Evolutionary conservation across 371 early-diverging fungal genomes (phyloP), one percentile per base, ranked within the genome.

Genomic region (Mucor plumbeus): DNA sequence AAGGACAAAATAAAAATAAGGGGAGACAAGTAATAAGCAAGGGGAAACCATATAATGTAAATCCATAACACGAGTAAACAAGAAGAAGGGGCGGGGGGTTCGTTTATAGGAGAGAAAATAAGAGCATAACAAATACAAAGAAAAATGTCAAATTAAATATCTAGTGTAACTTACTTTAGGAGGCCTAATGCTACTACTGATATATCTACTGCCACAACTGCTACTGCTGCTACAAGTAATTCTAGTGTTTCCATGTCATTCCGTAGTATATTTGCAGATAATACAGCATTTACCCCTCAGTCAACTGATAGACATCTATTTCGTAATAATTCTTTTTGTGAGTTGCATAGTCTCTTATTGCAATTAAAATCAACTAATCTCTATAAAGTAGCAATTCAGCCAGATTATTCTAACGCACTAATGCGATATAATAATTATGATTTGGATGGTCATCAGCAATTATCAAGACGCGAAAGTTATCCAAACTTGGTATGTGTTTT

Each of bases 401-500:
- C 43, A 44, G 55, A 65, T 5, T 43, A 64, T 33, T 11, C 21
- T 19, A 54, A 55, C 7, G 33, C 50, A 35, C 61, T 60, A 43
- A 59, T 68, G 64, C 50, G 48, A 36, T 38, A 54, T 14, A 21
- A 21, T 58, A n/a, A 43, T 7, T 14, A 43, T n/a, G n/a, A 62
- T 34, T 17, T 47, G 36, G 61, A 71, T 19, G 56, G 56, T n/a
- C 68, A 65, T 50, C 58, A 68, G 43, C 65, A 65, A 15, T 59
- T 78, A 35, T 67, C 69, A 6, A 65, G 79, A 40, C 74, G 79
- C 56, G 79, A 79, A 61, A 79, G 79, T 33, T 76, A 71, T 48
- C 79, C 79, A n/a, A 75, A 75, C 56, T 54, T 76, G 57, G 79
- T 76, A 75, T 58, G 69, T 55, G 7, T 39, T 19, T 4, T 44